Evolutionary conservation across 2,329 filamentous ascomycete genomes (phyloP).

Genomic region (Fusarium sublunatum): DNA sequence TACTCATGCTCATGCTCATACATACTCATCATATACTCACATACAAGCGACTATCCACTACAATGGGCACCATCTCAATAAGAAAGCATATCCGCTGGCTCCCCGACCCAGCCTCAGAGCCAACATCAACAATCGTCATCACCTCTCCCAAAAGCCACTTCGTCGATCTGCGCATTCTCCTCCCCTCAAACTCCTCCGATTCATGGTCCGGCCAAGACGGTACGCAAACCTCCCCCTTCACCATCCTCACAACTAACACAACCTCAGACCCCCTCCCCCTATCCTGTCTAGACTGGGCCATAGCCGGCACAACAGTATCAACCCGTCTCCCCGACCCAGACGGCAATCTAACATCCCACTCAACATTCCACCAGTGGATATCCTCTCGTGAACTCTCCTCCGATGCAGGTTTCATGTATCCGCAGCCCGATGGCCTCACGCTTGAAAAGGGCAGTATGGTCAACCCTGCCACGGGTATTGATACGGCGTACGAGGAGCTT

Average conservation of each 20-base stretch:
- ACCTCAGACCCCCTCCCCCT: conserved; percentile 34
- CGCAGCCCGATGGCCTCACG: conserved; percentile 53
- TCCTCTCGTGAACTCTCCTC: conserved; percentile 61
- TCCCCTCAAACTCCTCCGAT: conserved; percentile 38
- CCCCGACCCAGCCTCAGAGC: conserved; percentile 63
- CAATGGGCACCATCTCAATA: conserved; percentile 65
- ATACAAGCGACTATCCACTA: not conserved
- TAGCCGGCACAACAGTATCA: conserved; percentile 66
- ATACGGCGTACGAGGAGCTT: conserved; percentile 72
- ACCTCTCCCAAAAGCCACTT: conserved; percentile 68
- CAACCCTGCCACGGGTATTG: conserved; percentile 64
- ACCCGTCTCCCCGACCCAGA: conserved; percentile 43
- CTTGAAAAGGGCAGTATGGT: conserved; percentile 71
- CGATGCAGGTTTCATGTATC: conserved; percentile 69
- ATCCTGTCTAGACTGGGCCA: conserved; percentile 70
- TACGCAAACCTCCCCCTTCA: not conserved
- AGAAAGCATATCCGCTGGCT: conserved; percentile 70
- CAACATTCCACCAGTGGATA: conserved; percentile 69
- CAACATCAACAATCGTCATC: conserved; percentile 72
- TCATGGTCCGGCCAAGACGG: conserved; percentile 39
- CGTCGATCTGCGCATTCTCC: conserved; percentile 69
- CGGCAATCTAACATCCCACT: conserved; percentile 48
- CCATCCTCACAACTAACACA: not conserved
- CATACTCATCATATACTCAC: not conserved
- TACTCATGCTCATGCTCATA: no score